A percentile compares a stretch with the other conserved stretches of the same genome.
phyloP scores from a whole-genome alignment of 129 eudicot species.

The Arctium lappa region DNA sequence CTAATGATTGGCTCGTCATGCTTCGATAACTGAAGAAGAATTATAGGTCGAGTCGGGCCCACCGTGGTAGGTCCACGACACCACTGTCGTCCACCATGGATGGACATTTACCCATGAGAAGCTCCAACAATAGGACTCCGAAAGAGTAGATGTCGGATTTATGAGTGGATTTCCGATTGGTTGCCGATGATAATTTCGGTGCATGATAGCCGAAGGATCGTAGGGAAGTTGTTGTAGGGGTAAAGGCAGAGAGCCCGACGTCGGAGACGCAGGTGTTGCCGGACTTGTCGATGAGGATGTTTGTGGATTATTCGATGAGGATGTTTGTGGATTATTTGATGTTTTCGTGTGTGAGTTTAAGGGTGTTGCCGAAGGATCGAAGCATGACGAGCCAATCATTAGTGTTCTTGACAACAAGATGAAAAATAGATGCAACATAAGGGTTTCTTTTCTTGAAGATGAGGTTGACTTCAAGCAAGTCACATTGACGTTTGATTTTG shows the following conservation, averaged over 20 bases:
- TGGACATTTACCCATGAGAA: conserved; percentile 80
- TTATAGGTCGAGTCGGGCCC: conserved; percentile 53
- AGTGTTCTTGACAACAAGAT: no score
- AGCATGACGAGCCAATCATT: no score
- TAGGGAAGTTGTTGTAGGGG: conserved; percentile 30
- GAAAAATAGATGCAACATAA: no score
- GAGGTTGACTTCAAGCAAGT: no score
- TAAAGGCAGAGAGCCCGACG: conserved; percentile 57
- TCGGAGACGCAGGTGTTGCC: conserved; percentile 68
- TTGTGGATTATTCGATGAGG: not conserved
- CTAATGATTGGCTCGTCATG: conserved; percentile 28
- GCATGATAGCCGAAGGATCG: conserved; percentile 60
- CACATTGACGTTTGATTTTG: no score
- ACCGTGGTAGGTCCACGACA: conserved; percentile 71
- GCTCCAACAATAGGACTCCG: conserved; percentile 78
- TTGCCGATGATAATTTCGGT: conserved; percentile 47
- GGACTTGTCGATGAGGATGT: conserved; percentile 62
- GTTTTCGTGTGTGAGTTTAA: no score
- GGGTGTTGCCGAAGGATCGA: no score
- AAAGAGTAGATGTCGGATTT: conserved; percentile 87
- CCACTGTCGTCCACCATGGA: conserved; percentile 45
- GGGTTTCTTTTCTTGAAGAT: no score
- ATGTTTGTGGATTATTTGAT: no score
- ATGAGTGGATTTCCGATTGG: conserved; percentile 46
- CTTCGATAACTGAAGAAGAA: conserved; percentile 50